phyloP scores from a whole-genome alignment of 2,329 filamentous ascomycete species.

The Ambrosiella xylebori region DNA sequence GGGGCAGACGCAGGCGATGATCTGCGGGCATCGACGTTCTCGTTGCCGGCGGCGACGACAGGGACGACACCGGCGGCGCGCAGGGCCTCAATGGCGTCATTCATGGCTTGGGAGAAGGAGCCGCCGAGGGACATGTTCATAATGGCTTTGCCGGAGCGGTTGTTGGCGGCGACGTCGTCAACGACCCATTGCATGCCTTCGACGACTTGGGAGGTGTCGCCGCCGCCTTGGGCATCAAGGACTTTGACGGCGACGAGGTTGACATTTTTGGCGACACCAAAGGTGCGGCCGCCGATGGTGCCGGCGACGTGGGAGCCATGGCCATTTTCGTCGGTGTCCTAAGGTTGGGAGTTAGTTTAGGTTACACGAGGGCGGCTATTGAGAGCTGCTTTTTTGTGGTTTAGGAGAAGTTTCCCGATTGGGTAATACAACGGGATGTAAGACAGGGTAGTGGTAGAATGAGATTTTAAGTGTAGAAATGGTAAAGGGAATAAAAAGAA shows the following conservation, averaged over 20 bases:
- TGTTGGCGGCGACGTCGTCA: constrained; percentile 26
- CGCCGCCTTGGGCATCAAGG: constrained; percentile 27
- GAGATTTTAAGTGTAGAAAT: background rate
- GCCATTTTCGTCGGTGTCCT: constrained; percentile 39
- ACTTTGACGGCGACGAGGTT: constrained; percentile 43
- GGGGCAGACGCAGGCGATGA: constrained; percentile 37
- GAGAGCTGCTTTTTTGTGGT: too few relatives aligned
- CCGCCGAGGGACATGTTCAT: constrained; percentile 49
- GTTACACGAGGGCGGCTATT: background rate
- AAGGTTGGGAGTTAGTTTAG: background rate
- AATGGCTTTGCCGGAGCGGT: constrained; percentile 34
- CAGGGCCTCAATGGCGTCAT: constrained; percentile 35
- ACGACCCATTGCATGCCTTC: constrained; percentile 41
- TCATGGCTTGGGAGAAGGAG: constrained; percentile 30
- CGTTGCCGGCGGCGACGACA: constrained; percentile 44
- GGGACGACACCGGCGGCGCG: constrained; percentile 34
- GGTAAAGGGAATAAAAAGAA: background rate
- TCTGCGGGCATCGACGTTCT: constrained; percentile 32
- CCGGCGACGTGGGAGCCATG: constrained; percentile 49
- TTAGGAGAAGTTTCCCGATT: background rate
- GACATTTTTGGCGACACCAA: constrained; percentile 43
- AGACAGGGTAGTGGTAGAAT: background rate
- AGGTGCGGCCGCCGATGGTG: constrained; percentile 42
- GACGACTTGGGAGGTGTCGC: constrained; percentile 29
- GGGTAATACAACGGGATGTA: too few relatives aligned